Percentiles rank a stretch among this genome's conserved stretches.
phyloP scores from a whole-genome alignment of 352 stramenopile genomes.

The Thraustochytrium striatum region DNA sequence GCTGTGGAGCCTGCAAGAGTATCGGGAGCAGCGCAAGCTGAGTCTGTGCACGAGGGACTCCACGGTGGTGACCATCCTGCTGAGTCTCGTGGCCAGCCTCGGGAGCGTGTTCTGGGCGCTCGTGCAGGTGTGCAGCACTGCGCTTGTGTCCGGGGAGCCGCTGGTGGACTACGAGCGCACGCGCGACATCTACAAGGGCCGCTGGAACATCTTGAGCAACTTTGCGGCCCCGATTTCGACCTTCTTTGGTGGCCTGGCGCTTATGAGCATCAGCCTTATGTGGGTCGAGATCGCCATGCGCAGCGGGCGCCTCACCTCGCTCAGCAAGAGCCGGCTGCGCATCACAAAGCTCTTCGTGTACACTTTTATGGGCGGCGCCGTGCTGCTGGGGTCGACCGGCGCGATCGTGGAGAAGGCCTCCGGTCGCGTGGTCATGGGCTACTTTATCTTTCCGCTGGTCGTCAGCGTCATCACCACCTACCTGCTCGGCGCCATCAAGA shows the following conservation, averaged over 20 bases:
- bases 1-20: too few relatives aligned
- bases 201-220: constrained; percentile 3
- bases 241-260: not conserved
- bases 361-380: not conserved
- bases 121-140: not conserved
- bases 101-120: constrained; percentile 1
- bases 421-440: not conserved
- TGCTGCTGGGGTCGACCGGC: not conserved
- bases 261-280: constrained; percentile 5
- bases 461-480: constrained; percentile 12
- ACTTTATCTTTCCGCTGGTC: constrained; percentile 12
- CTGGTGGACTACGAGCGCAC: not conserved
- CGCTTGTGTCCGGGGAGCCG: not conserved
- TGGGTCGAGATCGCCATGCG: constrained; percentile 34
- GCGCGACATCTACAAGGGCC: constrained; percentile 21
- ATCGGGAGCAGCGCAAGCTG: not conserved
- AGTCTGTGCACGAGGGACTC: not conserved
- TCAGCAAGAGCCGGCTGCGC: not conserved
- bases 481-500: not conserved
- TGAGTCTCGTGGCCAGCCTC: not conserved
- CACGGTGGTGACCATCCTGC: not conserved
- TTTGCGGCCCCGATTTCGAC: not conserved
- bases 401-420: not conserved
- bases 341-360: not conserved
- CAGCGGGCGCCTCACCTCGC: constrained; percentile 6